Evolutionary conservation across 768 basidiomycete species (phyloP).

Genomic region (Plicaturopsis crispa): DNA sequence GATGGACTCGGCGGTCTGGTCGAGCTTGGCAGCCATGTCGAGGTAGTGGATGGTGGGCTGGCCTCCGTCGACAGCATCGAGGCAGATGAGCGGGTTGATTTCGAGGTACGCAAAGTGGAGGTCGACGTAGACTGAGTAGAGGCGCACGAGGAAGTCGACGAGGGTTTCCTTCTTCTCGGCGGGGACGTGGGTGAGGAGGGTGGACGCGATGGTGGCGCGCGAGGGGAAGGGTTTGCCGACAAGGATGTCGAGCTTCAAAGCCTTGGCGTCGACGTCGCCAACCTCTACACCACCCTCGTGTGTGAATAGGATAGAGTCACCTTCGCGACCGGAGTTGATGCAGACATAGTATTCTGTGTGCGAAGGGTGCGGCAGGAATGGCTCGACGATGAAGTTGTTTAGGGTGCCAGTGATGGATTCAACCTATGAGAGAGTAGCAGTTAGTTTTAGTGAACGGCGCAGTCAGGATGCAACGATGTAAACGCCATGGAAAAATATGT

Average conservation of each 20-base stretch:
- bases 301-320: slow-evolving; percentile 95
- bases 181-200: slow-evolving; percentile 81
- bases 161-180: slow-evolving; percentile 83
- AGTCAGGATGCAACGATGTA: too few species aligned
- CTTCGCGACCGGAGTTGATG: slow-evolving; percentile 91
- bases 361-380: slow-evolving; percentile 94
- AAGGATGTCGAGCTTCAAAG: slow-evolving; percentile 72
- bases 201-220: slow-evolving; percentile 63
- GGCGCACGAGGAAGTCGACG: slow-evolving; percentile 88
- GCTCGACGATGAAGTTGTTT: slow-evolving; percentile 97
- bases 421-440: slow-evolving; percentile 46
- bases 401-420: slow-evolving; percentile 92
- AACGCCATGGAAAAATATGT: slow-evolving; percentile 3
- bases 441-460: slow-evolving; percentile 10
- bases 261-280: slow-evolving; percentile 97
- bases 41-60: slow-evolving; percentile 86
- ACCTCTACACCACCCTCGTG: slow-evolving; percentile 99
- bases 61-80: slow-evolving; percentile 68
- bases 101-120: slow-evolving; percentile 99
- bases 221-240: slow-evolving; percentile 65
- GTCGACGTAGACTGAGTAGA: slow-evolving; percentile 97
- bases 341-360: slow-evolving; percentile 98
- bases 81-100: slow-evolving; percentile 96
- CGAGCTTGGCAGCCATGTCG: slow-evolving; percentile 99
- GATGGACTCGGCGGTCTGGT: slow-evolving; percentile 97